Base-by-base conservation (phyloP, 225 moss, liverwort and hornwort genomes). In the Lunularia cruciata region DNA sequence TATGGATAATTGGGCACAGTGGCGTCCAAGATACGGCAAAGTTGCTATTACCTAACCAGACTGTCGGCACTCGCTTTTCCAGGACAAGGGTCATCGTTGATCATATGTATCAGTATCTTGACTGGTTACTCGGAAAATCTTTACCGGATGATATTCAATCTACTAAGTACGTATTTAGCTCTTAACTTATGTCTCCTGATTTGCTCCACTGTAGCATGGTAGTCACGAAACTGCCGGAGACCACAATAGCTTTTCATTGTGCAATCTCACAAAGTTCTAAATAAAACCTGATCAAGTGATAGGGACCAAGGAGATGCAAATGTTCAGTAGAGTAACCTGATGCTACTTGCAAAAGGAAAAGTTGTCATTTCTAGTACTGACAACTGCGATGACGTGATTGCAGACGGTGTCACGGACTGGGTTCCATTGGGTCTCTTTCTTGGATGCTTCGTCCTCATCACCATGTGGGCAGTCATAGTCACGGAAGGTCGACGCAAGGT, bases 391-490 rank as follows among this genome's bases (percentile, higher is more conserved):
- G 40, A 40, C 13, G 13, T 13, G 18, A 20, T 70, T 65, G 33
- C 89, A 90, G 90, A 83, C 69, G 93, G 98, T 72, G 80, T 86
- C 5, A 86, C 82, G 39, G 76, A 86, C 35, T 98, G 90, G 93
- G 92, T 90, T 72, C 84, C 93, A 20, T 76, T 98, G 59, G 80
- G 86, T 73, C 85, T 98, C 54, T 98, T 93, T 40, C 75, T 98
- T 23, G 93, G 87, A 54, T 89, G 90, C 63, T 98, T 98, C 72
- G 78, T 98, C 55, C 83, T 83, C 71, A 98, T 98, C 74, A 93
- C 98, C 43, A 91, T 93, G 86, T 98, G 98, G 98, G 98, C 93
- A 77, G 98, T 98, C 33, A 79, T 98, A 74, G 98, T 98, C 27
- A 98, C 98, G 25, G 98, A 98, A 78, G 93, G 98, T 22, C 87